phyloP scores from a whole-genome alignment of 2,329 filamentous ascomycete species.

The Stenocarpella maydis region DNA sequence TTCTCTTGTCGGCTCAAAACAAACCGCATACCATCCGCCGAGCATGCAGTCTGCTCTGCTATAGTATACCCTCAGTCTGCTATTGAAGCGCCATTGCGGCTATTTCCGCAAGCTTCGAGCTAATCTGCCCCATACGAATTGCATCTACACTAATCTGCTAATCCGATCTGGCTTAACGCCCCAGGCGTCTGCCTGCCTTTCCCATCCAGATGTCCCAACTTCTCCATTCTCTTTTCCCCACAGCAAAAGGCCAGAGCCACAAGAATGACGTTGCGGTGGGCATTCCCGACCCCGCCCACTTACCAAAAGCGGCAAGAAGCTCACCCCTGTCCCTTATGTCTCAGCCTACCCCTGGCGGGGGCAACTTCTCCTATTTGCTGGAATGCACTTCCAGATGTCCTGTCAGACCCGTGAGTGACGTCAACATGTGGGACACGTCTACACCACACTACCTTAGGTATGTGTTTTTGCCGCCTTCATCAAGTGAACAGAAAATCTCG shows the following conservation, averaged over 20 bases:
- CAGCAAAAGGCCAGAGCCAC: background rate
- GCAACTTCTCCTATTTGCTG: background rate
- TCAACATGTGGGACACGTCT: background rate
- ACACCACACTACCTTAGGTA: too few species aligned
- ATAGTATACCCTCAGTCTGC: too few species aligned
- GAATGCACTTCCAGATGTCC: background rate
- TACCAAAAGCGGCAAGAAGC: conserved; percentile 14
- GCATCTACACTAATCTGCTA: conserved; percentile 12
- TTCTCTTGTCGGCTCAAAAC: background rate
- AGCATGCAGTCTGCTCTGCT: too few species aligned
- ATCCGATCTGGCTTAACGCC: conserved; percentile 3
- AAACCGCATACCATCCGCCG: background rate
- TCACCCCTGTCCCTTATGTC: background rate
- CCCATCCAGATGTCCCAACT: background rate
- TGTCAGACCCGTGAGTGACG: conserved; percentile 14
- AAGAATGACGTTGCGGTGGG: conserved; percentile 20
- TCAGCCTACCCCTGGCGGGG: conserved; percentile 11
- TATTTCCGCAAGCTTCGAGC: conserved; percentile 4
- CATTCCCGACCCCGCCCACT: background rate
- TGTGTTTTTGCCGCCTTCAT: background rate
- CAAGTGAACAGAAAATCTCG: too few species aligned
- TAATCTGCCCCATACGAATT: conserved; percentile 4
- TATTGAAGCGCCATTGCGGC: background rate
- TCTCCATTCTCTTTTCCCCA: background rate
- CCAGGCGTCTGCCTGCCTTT: too few species aligned